phyloP scores from a whole-genome alignment of 2,329 filamentous ascomycete genomes.

The Davidsoniella virescens region DNA sequence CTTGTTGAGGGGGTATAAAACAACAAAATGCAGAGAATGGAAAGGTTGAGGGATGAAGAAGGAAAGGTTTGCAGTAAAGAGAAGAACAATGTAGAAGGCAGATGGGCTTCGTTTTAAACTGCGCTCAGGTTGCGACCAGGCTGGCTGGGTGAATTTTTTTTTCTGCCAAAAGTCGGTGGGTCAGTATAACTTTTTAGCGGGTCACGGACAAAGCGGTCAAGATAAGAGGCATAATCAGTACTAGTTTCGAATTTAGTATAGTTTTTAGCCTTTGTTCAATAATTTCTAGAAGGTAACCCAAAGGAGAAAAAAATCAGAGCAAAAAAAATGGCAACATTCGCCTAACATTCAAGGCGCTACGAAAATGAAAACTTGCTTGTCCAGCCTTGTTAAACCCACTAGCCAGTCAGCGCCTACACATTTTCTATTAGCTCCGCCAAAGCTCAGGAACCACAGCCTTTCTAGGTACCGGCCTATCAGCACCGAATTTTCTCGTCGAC shows the following conservation, averaged over 20 bases:
- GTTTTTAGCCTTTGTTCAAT: too few relatives aligned
- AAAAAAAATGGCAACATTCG: too few relatives aligned
- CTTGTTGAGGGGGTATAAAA: slow-evolving; percentile 13
- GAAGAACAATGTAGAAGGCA: slow-evolving; percentile 9
- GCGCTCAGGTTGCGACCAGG: slow-evolving; percentile 5
- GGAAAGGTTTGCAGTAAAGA: slow-evolving; percentile 6
- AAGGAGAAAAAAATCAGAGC: too few relatives aligned
- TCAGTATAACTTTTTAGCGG: slow-evolving; percentile 14
- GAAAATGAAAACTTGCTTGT: background rate
- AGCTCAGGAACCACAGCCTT: background rate
- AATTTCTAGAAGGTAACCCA: too few relatives aligned
- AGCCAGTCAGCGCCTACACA: background rate
- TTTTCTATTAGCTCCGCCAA: background rate
- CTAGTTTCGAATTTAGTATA: too few relatives aligned
- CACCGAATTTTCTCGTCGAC: too few relatives aligned
- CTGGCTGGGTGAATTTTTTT: slow-evolving; percentile 15
- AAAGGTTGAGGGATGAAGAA: slow-evolving; percentile 8
- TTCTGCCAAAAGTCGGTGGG: slow-evolving; percentile 23
- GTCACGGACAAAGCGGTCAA: slow-evolving; percentile 21
- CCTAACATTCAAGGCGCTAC: too few relatives aligned
- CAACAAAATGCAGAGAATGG: slow-evolving; percentile 11
- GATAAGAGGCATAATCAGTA: slow-evolving; percentile 1
- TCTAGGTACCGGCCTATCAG: too few relatives aligned
- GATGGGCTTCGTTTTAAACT: slow-evolving; percentile 9
- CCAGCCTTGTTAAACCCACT: background rate